phyloP scores from a whole-genome alignment of 1,284 basidiomycete species.

The Phylloporus sp. region DNA sequence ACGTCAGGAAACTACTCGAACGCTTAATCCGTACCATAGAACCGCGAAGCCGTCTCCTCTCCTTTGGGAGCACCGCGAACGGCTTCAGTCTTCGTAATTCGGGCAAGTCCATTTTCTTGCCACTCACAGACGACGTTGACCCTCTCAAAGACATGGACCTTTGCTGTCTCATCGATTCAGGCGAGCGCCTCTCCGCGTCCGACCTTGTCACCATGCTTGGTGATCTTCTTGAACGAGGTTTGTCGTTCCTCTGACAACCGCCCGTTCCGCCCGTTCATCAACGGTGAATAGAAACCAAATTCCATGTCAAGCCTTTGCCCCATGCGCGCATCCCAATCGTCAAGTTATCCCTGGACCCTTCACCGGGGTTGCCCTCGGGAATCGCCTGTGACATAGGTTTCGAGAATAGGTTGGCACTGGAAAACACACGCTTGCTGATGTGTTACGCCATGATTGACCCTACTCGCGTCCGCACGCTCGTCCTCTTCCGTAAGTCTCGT shows the following conservation, averaged over 20 bases:
- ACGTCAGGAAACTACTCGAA: slow-evolving; percentile 93
- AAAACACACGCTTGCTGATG: slow-evolving; percentile 95
- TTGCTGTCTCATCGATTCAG: slow-evolving; percentile 92
- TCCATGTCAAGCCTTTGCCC: slow-evolving; percentile 95
- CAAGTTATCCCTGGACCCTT: slow-evolving; percentile 92
- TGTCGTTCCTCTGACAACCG: slow-evolving; percentile 21
- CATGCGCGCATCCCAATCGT: slow-evolving; percentile 99
- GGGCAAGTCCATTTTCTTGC: slow-evolving; percentile 55
- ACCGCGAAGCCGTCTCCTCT: slow-evolving; percentile 88
- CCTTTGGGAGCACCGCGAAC: slow-evolving; percentile 95
- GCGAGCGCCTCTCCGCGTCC: slow-evolving; percentile 74
- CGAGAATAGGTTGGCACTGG: slow-evolving; percentile 94
- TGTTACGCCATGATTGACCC: slow-evolving; percentile 99
- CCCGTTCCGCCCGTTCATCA: slow-evolving; percentile 10
- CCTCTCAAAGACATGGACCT: slow-evolving; percentile 89
- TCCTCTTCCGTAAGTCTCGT: slow-evolving; percentile 84
- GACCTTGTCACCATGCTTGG: slow-evolving; percentile 96
- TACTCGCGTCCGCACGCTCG: slow-evolving; percentile 89
- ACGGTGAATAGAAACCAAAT: slow-evolving; percentile 83
- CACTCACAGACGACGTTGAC: slow-evolving; percentile 11
- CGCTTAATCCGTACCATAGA: slow-evolving; percentile 94
- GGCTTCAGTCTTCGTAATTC: slow-evolving; percentile 95
- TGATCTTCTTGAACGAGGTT: slow-evolving; percentile 90
- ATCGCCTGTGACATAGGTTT: slow-evolving; percentile 99
- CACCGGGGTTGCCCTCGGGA: slow-evolving; percentile 85